phyloP scores from a whole-genome alignment of 2,329 filamentous ascomycete species.

The Alternaria arbusti region DNA sequence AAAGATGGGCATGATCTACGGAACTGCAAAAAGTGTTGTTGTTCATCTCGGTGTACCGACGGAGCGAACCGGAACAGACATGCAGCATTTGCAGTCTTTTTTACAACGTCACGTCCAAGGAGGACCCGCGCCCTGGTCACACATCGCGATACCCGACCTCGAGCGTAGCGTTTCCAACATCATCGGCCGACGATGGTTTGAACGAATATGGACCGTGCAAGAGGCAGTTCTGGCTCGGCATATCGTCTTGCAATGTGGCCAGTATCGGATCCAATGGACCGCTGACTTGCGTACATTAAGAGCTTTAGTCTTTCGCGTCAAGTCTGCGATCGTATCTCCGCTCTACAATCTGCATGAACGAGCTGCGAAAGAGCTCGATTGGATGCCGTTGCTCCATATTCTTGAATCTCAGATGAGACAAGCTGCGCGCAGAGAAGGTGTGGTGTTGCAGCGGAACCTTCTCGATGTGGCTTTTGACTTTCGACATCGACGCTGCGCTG shows the following conservation, averaged over 20 bases:
- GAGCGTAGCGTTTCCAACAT: not conserved
- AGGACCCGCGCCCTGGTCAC: not conserved
- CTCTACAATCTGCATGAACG: not conserved
- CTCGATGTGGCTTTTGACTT: not conserved
- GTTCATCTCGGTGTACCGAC: not conserved
- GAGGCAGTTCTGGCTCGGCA: not conserved
- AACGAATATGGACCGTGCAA: not conserved
- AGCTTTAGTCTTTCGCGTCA: not conserved
- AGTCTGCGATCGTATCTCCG: not conserved
- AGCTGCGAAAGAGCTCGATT: not conserved
- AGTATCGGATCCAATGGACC: not conserved
- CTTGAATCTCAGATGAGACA: not conserved
- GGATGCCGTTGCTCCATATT: not conserved
- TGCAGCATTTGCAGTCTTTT: not conserved
- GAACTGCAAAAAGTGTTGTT: too few species aligned
- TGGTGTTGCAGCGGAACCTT: not conserved
- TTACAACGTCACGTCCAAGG: not conserved
- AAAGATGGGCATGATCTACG: too few species aligned
- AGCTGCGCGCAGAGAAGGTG: too few species aligned
- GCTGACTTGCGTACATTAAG: not conserved
- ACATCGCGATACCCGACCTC: not conserved
- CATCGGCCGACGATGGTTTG: not conserved
- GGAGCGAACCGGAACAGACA: not conserved
- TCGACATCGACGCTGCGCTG: not conserved
- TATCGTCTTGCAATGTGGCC: not conserved